These are phyloP conservation scores for Bassia scoparia DNA, from an alignment of 148 eudicot species.

Conservation along the genomic window DNA sequence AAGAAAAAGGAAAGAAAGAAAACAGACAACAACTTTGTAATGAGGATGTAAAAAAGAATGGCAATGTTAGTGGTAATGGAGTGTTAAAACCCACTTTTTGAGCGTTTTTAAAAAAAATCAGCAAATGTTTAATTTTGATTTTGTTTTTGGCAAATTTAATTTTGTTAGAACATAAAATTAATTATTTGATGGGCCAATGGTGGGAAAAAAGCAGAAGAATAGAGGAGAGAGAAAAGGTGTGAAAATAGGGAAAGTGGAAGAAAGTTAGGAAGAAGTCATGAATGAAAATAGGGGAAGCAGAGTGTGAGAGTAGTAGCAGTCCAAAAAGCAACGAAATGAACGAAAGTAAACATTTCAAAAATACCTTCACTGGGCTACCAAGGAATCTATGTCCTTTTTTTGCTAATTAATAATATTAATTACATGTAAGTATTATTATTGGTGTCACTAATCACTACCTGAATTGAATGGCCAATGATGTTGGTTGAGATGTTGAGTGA, in stretches of 20 bases:
- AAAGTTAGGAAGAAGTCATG: not conserved
- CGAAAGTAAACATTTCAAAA: conserved; percentile 1
- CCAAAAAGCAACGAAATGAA: conserved; percentile 20
- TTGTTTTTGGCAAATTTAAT: too few species aligned
- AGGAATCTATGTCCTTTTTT: conserved; percentile 27
- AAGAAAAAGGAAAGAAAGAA: not conserved
- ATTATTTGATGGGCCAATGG: not conserved
- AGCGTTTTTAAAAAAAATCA: not conserved
- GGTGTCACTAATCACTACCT: not conserved
- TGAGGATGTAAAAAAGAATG: too few species aligned
- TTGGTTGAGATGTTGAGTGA: too few species aligned
- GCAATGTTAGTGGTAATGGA: conserved; percentile 15
- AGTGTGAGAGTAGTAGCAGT: too few species aligned
- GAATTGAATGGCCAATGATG: not conserved
- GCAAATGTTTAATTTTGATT: too few species aligned
- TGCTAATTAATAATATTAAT: not conserved
- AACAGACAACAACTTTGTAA: conserved; percentile 10
- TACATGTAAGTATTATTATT: not conserved
- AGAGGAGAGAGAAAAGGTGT: not conserved
- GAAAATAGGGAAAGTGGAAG: conserved; percentile 8
- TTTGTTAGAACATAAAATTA: too few species aligned
- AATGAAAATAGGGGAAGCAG: conserved; percentile 15
- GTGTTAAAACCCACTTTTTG: conserved; percentile 1
- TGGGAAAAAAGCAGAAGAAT: not conserved
- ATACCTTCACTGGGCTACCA: conserved; percentile 22